Evolutionary conservation across 2,329 filamentous ascomycete species (phyloP), one percentile per base, ranked within the genome.

Genomic region (Aspergillus thermomutatus): DNA sequence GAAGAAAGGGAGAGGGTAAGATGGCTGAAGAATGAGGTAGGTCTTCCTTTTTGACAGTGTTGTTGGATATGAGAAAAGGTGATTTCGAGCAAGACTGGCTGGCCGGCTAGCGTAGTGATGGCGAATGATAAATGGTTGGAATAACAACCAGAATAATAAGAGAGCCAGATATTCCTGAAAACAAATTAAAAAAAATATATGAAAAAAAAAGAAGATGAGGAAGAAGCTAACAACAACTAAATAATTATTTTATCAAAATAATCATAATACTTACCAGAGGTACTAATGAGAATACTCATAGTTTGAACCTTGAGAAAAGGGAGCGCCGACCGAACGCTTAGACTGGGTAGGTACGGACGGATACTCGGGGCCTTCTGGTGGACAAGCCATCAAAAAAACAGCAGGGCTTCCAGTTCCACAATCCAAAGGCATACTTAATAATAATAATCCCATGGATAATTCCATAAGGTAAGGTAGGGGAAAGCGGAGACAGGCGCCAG

Each of bases 401-500:
- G 60, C 57, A 58, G 57, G 60, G 55, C 59, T 55, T 55, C 40
- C 19, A 21, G 40, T n/a, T 7, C 26, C 27, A 27, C 10, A 27
- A 27, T 27, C 27, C 27, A 28, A 3, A 10, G 27, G 31, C 31
- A 14, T 17, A n/a, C n/a, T n/a, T n/a, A n/a, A n/a, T n/a, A n/a
- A n/a, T n/a, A n/a, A n/a, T n/a, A 34, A 17, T 34, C 14, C 17
- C 31, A 37, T 14, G 31, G 31, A 37, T 37, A 37, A 17, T 9
- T 45, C 41, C 21, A 45, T 23, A 21, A 23, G 21, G 41, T 23
- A 45, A 19, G 31, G 37, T 34, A 53, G 55, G 50, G 57, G 55
- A 58, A 57, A 63, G 58, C 56, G 63, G 62, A 63, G 58, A 54
- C 58, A 50, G 53, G 63, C 63, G 61, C 63, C 59, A 65, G 63